phyloP scores from a whole-genome alignment of 345 rosid species.

The Stellera chamaejasme region DNA sequence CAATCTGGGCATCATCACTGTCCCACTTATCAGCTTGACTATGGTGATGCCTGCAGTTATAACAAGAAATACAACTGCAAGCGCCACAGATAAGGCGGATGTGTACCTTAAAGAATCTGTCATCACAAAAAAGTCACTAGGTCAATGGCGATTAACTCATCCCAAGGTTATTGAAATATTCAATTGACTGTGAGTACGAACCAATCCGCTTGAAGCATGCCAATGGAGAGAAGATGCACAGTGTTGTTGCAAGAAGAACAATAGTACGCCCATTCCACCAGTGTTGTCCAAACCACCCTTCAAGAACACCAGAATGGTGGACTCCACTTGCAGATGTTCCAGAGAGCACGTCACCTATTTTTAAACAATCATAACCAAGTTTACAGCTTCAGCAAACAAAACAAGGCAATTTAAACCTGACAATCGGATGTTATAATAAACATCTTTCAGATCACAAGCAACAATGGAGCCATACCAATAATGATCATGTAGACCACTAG shows the following conservation, averaged over 20 bases:
- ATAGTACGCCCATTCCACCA: conserved; percentile 74
- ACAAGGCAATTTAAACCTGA: no score
- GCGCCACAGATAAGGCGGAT: conserved; percentile 74
- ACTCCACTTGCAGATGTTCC: conserved; percentile 72
- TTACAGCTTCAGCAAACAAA: no score
- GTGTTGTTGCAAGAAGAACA: conserved; percentile 59
- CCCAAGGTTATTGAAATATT: not conserved
- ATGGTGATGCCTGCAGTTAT: conserved; percentile 63
- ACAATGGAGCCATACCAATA: conserved; percentile 49
- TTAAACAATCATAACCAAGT: no score
- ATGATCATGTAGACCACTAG: conserved; percentile 96
- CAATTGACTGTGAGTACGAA: conserved; percentile 18
- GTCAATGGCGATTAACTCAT: not conserved
- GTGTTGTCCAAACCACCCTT: conserved; percentile 76
- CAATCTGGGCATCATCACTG: conserved; percentile 68
- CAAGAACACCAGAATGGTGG: conserved; percentile 78
- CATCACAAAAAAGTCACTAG: conserved; percentile 13
- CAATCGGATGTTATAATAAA: no score
- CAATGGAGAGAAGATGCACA: conserved; percentile 62
- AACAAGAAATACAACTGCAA: conserved; percentile 77
- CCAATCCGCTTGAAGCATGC: conserved; percentile 81
- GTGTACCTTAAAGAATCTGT: conserved; percentile 91
- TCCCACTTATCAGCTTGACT: conserved; percentile 52
- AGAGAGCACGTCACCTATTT: conserved; percentile 69
- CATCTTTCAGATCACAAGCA: conserved; percentile 8